Evolutionary conservation across 192 early-diverging fungal genomes (phyloP).

Genomic region (Rhizoclosmatium globosum): DNA sequence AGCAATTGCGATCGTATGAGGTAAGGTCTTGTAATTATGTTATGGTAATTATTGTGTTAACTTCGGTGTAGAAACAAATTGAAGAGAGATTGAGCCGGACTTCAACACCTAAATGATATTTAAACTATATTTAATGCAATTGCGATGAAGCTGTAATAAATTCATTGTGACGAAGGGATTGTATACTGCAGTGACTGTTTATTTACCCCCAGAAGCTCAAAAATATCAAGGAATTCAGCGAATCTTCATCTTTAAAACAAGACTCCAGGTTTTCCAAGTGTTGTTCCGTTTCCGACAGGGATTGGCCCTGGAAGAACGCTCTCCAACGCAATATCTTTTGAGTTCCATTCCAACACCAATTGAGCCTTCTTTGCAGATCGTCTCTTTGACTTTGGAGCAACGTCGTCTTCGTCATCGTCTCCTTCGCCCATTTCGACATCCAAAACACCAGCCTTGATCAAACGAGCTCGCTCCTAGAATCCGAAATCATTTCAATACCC

Average conservation of each 20-base stretch:
- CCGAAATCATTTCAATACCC: background rate
- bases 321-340: background rate
- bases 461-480: background rate
- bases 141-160: background rate
- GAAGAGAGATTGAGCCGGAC: constrained; percentile 23
- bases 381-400: constrained; percentile 23
- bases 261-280: constrained; percentile 20
- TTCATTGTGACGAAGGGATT: background rate
- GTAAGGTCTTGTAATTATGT: background rate
- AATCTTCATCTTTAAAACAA: background rate
- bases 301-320: background rate
- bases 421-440: constrained; percentile 16
- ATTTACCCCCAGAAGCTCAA: background rate
- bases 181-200: background rate
- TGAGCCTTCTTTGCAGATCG: background rate
- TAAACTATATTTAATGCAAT: background rate
- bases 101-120: constrained; percentile 23
- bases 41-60: background rate
- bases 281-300: constrained; percentile 10
- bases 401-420: constrained; percentile 1
- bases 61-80: constrained; percentile 7
- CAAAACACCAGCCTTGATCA: constrained; percentile 2
- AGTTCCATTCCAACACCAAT: background rate
- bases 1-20: constrained; percentile 45
- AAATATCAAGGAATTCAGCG: too few relatives aligned